Evolutionary conservation across 2,329 filamentous ascomycete species (phyloP), one percentile per base, ranked within the genome.

Genomic region (Alternaria conjuncta): DNA sequence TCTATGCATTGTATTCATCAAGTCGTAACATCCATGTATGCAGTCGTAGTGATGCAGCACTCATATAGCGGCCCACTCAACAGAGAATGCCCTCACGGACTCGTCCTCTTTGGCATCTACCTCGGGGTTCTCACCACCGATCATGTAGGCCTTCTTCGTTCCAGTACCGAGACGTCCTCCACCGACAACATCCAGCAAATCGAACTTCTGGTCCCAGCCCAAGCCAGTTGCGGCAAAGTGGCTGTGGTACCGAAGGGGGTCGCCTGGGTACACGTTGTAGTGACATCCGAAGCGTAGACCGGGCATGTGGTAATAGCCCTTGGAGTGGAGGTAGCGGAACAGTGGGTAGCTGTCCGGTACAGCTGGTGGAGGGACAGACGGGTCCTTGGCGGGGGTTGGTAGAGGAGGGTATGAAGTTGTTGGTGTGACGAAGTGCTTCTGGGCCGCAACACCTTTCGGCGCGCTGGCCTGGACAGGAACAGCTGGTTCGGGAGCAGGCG

Each of bases 41-140:
- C n/a, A 21, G 20, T 30, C 51, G 13, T 15, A 45, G 49, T 18
- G 23, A 36, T 11, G 50, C 51, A 18, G 49, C 28, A 20, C 43
- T 65, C 46, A 97, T 90, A 97, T 96, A 28, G 92, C 94, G 57
- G 92, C 94, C 95, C 94, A 97, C 82, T 97, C 94, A 57, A 97
- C 87, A 71, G 92, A 94, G 75, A 97, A 97, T 0, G 91, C 88
- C 69, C 92, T 86, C 21, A 95, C 80, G 55, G 78, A 66, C 23
- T 75, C 78, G 32, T 83, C 78, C 43, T 74, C 76, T 2, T 77
- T 73, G 9, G 78, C 56, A 47, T 59, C 59, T 20, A 57, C 61
- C 28, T 65, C 64, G 5, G 25, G 62, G 45, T 75, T 77, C 71
- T 87, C 84, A 0, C 93, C 94, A 7, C 94, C 95, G 61, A 99